phyloP scores from a whole-genome alignment of 495 filamentous ascomycete genomes.

The Penicillium maclennaniae region DNA sequence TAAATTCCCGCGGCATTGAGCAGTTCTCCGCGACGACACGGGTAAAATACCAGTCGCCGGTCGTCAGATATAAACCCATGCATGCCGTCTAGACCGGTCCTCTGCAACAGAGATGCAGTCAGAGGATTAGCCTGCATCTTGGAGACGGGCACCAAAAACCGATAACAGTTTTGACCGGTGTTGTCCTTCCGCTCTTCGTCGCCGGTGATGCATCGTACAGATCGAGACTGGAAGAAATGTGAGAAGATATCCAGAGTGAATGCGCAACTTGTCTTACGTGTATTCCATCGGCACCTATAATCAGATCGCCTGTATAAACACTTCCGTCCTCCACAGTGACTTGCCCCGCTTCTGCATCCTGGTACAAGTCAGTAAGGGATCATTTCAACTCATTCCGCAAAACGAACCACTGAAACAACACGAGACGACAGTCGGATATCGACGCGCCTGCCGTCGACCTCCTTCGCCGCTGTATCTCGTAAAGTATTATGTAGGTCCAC shows the following conservation, averaged over 20 bases:
- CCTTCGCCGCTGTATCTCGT: slow-evolving; percentile 27
- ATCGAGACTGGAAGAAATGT: slow-evolving; percentile 13
- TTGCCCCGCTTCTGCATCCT: slow-evolving; percentile 36
- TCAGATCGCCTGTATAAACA: slow-evolving; percentile 36
- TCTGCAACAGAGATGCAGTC: slow-evolving; percentile 23
- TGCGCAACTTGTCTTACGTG: slow-evolving; percentile 23
- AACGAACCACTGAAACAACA: slow-evolving; percentile 20
- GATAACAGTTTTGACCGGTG: slow-evolving; percentile 40
- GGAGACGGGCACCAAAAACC: slow-evolving; percentile 41
- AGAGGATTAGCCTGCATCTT: slow-evolving; percentile 33
- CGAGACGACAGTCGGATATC: slow-evolving; percentile 28
- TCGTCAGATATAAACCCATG: slow-evolving; percentile 23
- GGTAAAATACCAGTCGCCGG: slow-evolving; percentile 40
- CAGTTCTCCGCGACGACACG: slow-evolving; percentile 39
- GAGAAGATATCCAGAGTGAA: too few species aligned
- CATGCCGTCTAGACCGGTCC: slow-evolving; percentile 24
- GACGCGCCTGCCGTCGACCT: slow-evolving; percentile 28
- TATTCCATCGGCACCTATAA: slow-evolving; percentile 50
- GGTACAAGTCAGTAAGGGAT: background rate
- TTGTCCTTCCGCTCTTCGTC: slow-evolving; percentile 1
- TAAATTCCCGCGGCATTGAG: slow-evolving; percentile 45
- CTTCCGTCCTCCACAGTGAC: slow-evolving; percentile 30
- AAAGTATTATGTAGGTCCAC: slow-evolving; percentile 50
- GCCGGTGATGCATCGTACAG: slow-evolving; percentile 11
- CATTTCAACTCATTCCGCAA: background rate